Conservation (phyloP, 306 rosid species). For the Rosa lucieae region DNA sequence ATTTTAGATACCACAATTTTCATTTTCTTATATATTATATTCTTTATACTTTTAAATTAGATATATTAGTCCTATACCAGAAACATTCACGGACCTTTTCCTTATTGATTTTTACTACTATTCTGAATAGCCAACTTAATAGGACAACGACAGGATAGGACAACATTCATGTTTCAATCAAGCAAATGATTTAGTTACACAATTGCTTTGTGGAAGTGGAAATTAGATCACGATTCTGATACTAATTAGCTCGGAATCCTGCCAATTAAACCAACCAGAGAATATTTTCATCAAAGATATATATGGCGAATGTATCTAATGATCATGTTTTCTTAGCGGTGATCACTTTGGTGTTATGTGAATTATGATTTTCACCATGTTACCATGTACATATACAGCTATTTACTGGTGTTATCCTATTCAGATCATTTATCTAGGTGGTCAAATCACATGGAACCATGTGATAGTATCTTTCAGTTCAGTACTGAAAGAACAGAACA, state of each 20-base stretch:
- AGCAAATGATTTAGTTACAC: neutral
- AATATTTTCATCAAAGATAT: neutral
- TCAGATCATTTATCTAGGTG: neutral
- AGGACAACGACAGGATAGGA: slow-evolving; percentile 1
- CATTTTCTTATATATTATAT: neutral
- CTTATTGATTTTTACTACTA: neutral
- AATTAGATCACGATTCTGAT: neutral
- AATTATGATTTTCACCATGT: neutral
- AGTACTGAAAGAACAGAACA: neutral
- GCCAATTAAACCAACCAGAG: neutral
- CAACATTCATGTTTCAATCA: slow-evolving; percentile 5
- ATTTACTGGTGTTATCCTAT: neutral
- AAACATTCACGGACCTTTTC: neutral
- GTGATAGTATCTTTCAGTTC: neutral
- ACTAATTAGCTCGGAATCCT: neutral
- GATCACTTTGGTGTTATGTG: neutral
- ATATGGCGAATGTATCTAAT: neutral
- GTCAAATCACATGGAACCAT: neutral
- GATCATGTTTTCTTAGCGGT: neutral
- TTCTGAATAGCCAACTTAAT: neutral
- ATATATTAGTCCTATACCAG: slow-evolving; percentile 1
- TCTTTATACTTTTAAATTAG: neutral
- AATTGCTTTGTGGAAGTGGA: neutral
- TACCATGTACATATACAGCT: neutral
- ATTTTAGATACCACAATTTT: neutral